These are phyloP conservation scores for Helichrysum umbraculigerum DNA, from an alignment of 129 eudicot genomes.

Conservation along the genomic window DNA sequence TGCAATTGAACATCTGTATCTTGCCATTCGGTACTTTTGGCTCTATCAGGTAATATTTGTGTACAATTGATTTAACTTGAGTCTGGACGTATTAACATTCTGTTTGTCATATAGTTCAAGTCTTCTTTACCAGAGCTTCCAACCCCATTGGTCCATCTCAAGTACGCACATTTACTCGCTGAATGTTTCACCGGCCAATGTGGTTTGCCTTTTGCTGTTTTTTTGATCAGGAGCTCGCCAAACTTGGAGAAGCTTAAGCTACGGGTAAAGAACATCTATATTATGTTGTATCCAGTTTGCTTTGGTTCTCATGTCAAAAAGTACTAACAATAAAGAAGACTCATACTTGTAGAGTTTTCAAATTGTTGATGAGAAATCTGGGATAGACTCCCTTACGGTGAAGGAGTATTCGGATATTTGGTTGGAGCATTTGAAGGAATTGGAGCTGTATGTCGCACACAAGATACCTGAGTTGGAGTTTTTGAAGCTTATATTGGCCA, in stretches of 20 bases:
- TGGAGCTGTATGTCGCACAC: background rate
- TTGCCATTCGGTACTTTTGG: background rate
- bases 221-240: conserved; percentile 12
- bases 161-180: background rate
- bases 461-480: background rate
- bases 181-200: background rate
- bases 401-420: conserved; percentile 11
- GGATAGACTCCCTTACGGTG: background rate
- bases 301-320: background rate
- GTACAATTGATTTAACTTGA: background rate
- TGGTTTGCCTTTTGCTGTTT: conserved; percentile 2
- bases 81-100: conserved; percentile 1
- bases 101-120: conserved; percentile 6
- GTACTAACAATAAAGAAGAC: conserved; percentile 2
- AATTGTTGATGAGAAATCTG: background rate
- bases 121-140: conserved; percentile 18
- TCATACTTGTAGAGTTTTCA: background rate
- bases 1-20: conserved; percentile 9
- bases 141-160: conserved; percentile 16
- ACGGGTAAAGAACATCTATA: background rate
- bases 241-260: conserved; percentile 18
- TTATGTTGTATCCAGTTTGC: conserved; percentile 6
- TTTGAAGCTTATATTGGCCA: conserved; percentile 14
- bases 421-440: conserved; percentile 13
- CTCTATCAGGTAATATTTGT: background rate